phyloP scores from a whole-genome alignment of 2,329 filamentous ascomycete genomes.

The Curvularia sp. region DNA sequence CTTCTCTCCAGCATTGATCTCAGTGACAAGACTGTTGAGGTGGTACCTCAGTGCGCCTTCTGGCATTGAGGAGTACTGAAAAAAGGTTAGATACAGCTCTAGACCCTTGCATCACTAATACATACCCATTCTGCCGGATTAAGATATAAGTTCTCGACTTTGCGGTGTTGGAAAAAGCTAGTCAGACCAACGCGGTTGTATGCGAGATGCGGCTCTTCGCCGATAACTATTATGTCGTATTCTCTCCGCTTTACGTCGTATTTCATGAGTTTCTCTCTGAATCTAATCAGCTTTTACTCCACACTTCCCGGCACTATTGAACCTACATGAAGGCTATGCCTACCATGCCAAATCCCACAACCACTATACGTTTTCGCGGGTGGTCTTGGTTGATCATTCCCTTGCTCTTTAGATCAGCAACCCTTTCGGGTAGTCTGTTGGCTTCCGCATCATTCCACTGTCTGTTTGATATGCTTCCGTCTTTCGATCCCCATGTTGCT shows the following conservation, averaged over 20 bases:
- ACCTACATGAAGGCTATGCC: conserved; percentile 86
- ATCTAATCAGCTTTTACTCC: conserved; percentile 2
- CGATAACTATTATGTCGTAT: conserved; percentile 84
- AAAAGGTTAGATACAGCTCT: conserved; percentile 9
- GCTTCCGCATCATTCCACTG: conserved; percentile 57
- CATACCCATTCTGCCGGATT: conserved; percentile 82
- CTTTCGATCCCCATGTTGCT: conserved; percentile 38
- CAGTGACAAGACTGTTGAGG: conserved; percentile 75
- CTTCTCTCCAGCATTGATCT: conserved; percentile 69
- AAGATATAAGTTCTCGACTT: conserved; percentile 86
- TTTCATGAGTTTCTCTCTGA: conserved; percentile 86
- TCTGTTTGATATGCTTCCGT: conserved; percentile 52
- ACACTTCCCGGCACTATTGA: too few species aligned
- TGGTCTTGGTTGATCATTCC: conserved; percentile 38
- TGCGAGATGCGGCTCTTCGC: conserved; percentile 84
- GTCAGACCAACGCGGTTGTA: conserved; percentile 92
- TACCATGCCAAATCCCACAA: conserved; percentile 92
- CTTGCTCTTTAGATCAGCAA: conserved; percentile 39
- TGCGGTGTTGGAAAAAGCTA: conserved; percentile 84
- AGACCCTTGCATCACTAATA: too few species aligned
- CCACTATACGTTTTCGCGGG: conserved; percentile 71
- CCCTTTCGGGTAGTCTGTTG: conserved; percentile 54
- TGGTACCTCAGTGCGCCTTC: conserved; percentile 75
- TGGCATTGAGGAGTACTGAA: conserved; percentile 69
- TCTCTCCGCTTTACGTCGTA: conserved; percentile 76